Evolutionary conservation across 306 rosid species (phyloP).

Genomic region (Vigna trinervia): DNA sequence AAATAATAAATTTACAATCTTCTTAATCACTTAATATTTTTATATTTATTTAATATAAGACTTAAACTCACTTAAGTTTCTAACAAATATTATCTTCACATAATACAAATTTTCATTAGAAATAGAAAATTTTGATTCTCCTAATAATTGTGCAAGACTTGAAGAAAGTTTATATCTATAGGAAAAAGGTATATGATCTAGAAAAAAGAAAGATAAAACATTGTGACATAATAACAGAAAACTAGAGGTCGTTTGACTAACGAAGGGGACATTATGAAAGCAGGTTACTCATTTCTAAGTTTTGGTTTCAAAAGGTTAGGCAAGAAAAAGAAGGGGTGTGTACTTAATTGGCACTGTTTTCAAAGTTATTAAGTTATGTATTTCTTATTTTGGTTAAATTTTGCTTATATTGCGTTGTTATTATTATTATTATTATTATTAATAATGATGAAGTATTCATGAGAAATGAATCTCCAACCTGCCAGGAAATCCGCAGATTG

Average conservation of each 20-base stretch:
- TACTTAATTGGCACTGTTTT: slow-evolving; percentile 7
- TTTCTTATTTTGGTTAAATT: slow-evolving; percentile 4
- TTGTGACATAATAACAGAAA: background rate
- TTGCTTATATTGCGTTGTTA: background rate
- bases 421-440: background rate
- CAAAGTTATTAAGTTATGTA: slow-evolving; percentile 24
- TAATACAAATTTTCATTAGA: too few species aligned
- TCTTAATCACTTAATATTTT: too few species aligned
- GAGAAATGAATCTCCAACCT: background rate
- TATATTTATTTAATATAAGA: too few species aligned
- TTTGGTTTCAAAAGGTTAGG: slow-evolving; percentile 21
- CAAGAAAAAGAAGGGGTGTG: slow-evolving; percentile 20
- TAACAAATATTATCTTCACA: too few species aligned
- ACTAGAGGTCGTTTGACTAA: background rate
- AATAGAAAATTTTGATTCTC: too few species aligned
- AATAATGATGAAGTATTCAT: background rate
- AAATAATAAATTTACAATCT: too few species aligned
- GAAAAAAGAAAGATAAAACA: too few species aligned
- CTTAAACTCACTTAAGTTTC: too few species aligned
- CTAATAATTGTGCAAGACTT: too few species aligned
- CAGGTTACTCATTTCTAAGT: background rate
- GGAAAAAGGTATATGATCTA: too few species aligned
- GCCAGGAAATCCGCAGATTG: slow-evolving; percentile 39
- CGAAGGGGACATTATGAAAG: slow-evolving; percentile 10
- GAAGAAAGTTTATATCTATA: too few species aligned